phyloP scores from a whole-genome alignment of 2,329 filamentous ascomycete species.

The Knoxdaviesia proteae region DNA sequence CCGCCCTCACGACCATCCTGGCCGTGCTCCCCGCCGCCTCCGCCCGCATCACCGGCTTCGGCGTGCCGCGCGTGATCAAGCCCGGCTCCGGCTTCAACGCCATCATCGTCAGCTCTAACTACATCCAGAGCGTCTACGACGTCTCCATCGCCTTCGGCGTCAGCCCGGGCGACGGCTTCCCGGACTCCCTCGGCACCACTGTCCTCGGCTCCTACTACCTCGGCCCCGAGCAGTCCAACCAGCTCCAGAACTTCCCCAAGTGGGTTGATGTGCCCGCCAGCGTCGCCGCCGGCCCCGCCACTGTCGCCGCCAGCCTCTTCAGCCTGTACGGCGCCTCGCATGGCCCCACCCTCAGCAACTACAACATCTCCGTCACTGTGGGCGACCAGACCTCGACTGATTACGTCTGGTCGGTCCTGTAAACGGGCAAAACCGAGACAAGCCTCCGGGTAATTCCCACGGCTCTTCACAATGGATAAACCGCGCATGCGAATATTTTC shows the following conservation, averaged over 20 bases:
- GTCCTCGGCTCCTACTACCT: constrained; percentile 14
- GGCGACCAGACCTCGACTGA: constrained; percentile 8
- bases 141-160: constrained; percentile 22
- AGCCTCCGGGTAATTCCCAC: too few relatives aligned
- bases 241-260: constrained; percentile 8
- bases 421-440: not conserved
- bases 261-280: constrained; percentile 9
- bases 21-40: constrained; percentile 9
- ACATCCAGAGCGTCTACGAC: constrained; percentile 22
- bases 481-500: too few relatives aligned
- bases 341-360: constrained; percentile 7
- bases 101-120: constrained; percentile 18
- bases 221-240: constrained; percentile 14
- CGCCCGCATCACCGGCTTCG: constrained; percentile 21
- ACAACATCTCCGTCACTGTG: constrained; percentile 10
- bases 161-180: constrained; percentile 8
- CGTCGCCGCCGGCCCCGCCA: constrained; percentile 6
- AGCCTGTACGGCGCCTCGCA: constrained; percentile 10
- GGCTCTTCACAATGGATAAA: too few relatives aligned
- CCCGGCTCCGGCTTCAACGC: constrained; percentile 16
- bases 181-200: constrained; percentile 10
- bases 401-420: constrained; percentile 15
- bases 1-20: not conserved
- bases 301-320: constrained; percentile 10
- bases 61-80: constrained; percentile 17